A percentile compares a stretch with the other conserved stretches of the same genome.
Conservation (phyloP, 1,139 yeast genomes). For the Ogataea hybrid region DNA sequence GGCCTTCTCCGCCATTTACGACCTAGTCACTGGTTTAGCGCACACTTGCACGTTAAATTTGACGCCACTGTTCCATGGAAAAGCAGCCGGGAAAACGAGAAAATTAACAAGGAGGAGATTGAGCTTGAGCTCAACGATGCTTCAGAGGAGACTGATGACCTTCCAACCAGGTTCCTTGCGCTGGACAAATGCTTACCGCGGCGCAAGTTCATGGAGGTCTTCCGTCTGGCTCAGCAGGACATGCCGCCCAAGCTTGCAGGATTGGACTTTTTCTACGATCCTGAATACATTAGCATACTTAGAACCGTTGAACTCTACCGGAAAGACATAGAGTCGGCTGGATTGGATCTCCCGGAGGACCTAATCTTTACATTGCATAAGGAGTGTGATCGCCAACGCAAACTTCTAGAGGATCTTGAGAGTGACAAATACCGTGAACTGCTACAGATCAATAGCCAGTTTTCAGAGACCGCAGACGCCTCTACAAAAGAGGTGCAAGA, state of each 20-base stretch:
- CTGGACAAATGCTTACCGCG: constrained; percentile 79
- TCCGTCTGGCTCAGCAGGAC: constrained; percentile 36
- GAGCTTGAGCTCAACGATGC: constrained; percentile 36
- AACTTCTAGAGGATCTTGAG: constrained; percentile 11
- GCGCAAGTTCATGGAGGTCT: constrained; percentile 49
- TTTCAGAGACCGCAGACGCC: constrained; percentile 24
- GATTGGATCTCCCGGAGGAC: constrained; percentile 6
- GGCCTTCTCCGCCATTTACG: constrained; percentile 49
- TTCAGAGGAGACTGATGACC: constrained; percentile 11
- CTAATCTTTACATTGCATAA: constrained; percentile 17
- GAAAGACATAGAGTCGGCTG: constrained; percentile 11
- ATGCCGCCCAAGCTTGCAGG: constrained; percentile 34
- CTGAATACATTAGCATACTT: constrained; percentile 47
- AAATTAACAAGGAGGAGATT: constrained; percentile 39
- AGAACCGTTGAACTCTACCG: constrained; percentile 39
- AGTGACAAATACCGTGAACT: constrained; percentile 10
- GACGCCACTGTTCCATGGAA: constrained; percentile 49
- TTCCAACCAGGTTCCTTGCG: constrained; percentile 64
- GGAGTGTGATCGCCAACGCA: constrained; percentile 14
- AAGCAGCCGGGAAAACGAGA: background rate
- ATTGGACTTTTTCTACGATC: constrained; percentile 36
- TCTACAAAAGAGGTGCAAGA: constrained; percentile 13
- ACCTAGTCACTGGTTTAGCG: constrained; percentile 83
- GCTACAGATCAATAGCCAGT: constrained; percentile 20
- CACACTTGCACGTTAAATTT: constrained; percentile 81